These are phyloP conservation scores for Malassezia nana DNA, from an alignment of 1,284 basidiomycete species.

Conservation along the genomic window DNA sequence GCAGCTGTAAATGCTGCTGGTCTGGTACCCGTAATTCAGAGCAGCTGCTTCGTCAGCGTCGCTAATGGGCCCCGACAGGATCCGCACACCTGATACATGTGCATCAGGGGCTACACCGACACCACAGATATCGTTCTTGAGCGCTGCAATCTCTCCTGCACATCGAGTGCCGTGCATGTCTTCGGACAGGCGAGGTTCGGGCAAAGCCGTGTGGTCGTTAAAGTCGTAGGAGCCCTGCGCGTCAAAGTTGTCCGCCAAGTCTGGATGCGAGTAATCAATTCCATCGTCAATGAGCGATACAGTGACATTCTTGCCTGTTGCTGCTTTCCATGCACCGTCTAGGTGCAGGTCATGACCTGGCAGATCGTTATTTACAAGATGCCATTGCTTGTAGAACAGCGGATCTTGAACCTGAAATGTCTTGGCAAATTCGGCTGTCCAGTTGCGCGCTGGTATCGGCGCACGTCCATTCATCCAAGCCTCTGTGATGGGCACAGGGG, in stretches of 20 bases:
- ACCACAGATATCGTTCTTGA: conserved; percentile 89
- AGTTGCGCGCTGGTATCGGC: conserved; percentile 27
- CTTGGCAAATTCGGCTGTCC: conserved; percentile 24
- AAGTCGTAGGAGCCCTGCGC: conserved; percentile 88
- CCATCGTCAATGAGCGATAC: conserved; percentile 93
- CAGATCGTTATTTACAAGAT: conserved; percentile 51
- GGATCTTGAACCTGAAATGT: conserved; percentile 70
- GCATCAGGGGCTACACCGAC: conserved; percentile 86
- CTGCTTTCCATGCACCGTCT: conserved; percentile 71
- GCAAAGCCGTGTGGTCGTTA: conserved; percentile 80
- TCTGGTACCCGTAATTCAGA: conserved; percentile 84
- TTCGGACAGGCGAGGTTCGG: conserved; percentile 75
- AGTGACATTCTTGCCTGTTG: conserved; percentile 72
- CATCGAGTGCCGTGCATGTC: conserved; percentile 97
- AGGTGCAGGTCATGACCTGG: conserved; percentile 67
- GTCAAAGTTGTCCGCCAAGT: conserved; percentile 81
- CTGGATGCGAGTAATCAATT: conserved; percentile 76
- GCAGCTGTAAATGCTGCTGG: conserved; percentile 87
- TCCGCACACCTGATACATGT: conserved; percentile 84
- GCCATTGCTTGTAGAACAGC: conserved; percentile 81
- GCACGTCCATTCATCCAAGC: conserved; percentile 10
- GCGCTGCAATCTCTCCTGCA: conserved; percentile 93
- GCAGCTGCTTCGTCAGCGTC: conserved; percentile 96
- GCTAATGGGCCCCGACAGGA: conserved; percentile 88
- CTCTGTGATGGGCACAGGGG: conserved; percentile 23